Evolutionary conservation across 805 yeast genomes (phyloP), one percentile per base, ranked within the genome.

Genomic region (Teunomyces cretensis): DNA sequence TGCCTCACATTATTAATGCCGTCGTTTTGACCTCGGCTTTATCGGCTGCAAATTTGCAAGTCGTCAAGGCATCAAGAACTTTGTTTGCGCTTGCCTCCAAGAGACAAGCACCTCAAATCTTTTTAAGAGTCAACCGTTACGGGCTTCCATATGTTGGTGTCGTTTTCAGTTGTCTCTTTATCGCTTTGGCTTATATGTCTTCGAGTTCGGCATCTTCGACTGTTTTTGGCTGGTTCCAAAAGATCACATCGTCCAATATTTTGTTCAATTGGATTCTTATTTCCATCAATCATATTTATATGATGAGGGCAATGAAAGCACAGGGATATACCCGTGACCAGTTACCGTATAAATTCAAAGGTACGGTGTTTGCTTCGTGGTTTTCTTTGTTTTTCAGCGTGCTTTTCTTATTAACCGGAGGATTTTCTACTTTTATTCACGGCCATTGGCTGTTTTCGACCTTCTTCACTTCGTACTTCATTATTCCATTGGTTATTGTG

Each of bases 11-110:
- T 24, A 61, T 71, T 42, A 71, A 71, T 51, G 75, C 67, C 9
- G 64, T 65, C 30, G 69, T 70, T 30, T 52, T 69, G 40, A 63
- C 72, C 0, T 68, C 74, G 9, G 76, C 75, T 1, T 64, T 69
- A 36, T 63, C 70, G 11, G 71, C 72, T 28, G 70, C 63, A 19
- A 69, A 69, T 51, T 54, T 58, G 30, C 48, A 57, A 11, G 39
- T 65, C 12, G 53, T 64, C 30, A 57, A 56, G 37, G 60, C 63
- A 9, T 56, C 72, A 2, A 58, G 75, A 57, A 56, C 59, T 11
- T 41, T 67, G 6, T 70, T 57, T 51, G 70, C 73, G 1, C 54
- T 70, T 31, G 71, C 76, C 1, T 53, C 62, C 11, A 67, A 65
- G 49, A 58, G 61, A 2, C 71, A 62, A 46, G 75, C 74, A 11